Evolutionary conservation across 495 filamentous ascomycete genomes (phyloP), one percentile per base, ranked within the genome.

Genomic region (Penicillium crystallinum): DNA sequence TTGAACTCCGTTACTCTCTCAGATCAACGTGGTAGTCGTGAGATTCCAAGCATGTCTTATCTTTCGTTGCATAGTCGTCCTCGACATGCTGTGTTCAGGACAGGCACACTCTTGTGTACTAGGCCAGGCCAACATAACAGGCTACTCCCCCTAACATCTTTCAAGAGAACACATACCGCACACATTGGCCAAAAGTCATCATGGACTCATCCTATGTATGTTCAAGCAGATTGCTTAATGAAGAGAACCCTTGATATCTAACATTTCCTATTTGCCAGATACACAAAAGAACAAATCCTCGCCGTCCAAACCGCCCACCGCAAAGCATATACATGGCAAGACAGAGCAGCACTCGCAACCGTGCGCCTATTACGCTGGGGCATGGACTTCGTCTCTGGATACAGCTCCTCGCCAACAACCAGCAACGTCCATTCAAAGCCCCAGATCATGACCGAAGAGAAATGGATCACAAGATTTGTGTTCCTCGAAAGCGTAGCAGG

Each of bases 401-500:
- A 88, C 59, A 76, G 71, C 42, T 8, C 45, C 12, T 83, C 85
- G 58, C 73, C 81, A 49, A 55, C 66, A 2, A 64, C 67, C 39
- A 59, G 65, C 11, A 34, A 21, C 21, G 31, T 22, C 5, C 17
- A 15, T 1, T n/a, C 30, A 2, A 54, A 54, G 50, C 53, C 55
- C 39, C 73, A 77, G 54, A 52, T 65, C 22, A 88, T 88, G 85
- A 80, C 61, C 3, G 82, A 85, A 54, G 64, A 77, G 27, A 85
- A 88, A 58, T 88, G 83, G 83, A 72, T 95, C 49, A 77, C 87
- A 8, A 76, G 90, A 31, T 85, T 91, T 59, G 77, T 96, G 48
- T 95, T 96, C 68, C 81, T 96, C 21, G 90, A 96, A 66, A 88
- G 84, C 41, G 87, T 96, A 25, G 90, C 90, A 8, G 90, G 83